Evolutionary conservation across 495 filamentous ascomycete genomes (phyloP).

Genomic region (Hypoxylon perforatum): DNA sequence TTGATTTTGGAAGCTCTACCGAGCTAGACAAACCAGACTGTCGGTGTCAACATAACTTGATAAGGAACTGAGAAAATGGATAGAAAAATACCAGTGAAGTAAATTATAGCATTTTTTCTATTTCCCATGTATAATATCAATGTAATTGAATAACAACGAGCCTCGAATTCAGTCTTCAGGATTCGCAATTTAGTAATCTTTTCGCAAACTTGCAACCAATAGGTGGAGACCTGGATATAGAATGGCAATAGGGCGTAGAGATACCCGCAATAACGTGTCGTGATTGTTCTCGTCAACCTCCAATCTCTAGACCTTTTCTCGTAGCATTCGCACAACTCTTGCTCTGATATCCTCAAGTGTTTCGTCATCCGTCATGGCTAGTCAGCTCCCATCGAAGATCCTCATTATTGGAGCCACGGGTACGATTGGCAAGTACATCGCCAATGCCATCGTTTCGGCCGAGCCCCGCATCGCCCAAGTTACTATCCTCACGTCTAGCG

Average conservation of each 20-base stretch:
- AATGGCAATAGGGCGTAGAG: not conserved
- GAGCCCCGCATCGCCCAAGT: constrained; percentile 65
- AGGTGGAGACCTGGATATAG: not conserved
- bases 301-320: not conserved
- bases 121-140: too few relatives aligned
- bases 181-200: too few relatives aligned
- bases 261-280: constrained; percentile 1
- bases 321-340: not conserved
- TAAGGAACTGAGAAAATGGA: too few relatives aligned
- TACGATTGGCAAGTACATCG: constrained; percentile 73
- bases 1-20: too few relatives aligned
- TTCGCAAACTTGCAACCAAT: too few relatives aligned
- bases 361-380: constrained; percentile 36
- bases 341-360: not conserved
- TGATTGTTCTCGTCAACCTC: not conserved
- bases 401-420: constrained; percentile 79
- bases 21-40: too few relatives aligned
- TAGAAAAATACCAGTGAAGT: too few relatives aligned
- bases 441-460: constrained; percentile 64
- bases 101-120: too few relatives aligned
- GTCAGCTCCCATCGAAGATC: constrained; percentile 59
- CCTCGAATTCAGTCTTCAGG: too few relatives aligned
- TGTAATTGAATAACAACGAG: too few relatives aligned
- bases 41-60: too few relatives aligned
- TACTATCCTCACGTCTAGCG: constrained; percentile 71